phyloP scores from a whole-genome alignment of 1,139 yeast species.

The Meyerozyma elateridarum region DNA sequence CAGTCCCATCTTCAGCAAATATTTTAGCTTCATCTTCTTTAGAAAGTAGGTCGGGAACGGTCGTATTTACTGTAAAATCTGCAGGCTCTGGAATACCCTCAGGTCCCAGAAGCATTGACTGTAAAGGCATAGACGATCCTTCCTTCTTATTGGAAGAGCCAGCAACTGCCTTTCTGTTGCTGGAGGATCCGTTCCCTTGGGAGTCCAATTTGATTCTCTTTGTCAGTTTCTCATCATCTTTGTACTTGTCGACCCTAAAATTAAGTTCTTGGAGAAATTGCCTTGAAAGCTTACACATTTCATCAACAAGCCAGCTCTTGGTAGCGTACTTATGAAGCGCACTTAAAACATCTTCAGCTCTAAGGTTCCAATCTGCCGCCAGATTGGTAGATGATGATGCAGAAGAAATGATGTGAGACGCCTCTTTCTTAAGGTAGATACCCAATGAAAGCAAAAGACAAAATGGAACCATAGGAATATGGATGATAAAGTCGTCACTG shows the following conservation, averaged over 20 bases:
- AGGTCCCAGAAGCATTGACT: not conserved
- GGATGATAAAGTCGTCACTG: constrained; percentile 17
- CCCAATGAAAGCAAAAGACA: constrained; percentile 22
- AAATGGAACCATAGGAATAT: constrained; percentile 28
- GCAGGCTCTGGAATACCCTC: not conserved
- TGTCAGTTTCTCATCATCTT: constrained; percentile 4
- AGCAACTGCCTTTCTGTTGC: too few relatives aligned
- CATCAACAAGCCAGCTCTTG: constrained; percentile 30
- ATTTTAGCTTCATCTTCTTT: not conserved
- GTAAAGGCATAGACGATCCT: not conserved
- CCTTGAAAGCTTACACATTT: constrained; percentile 20
- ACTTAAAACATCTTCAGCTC: constrained; percentile 18
- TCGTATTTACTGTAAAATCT: not conserved
- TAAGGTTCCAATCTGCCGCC: constrained; percentile 7
- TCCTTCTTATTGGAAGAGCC: not conserved
- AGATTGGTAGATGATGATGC: constrained; percentile 3
- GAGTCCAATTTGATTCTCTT: not conserved
- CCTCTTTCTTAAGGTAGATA: constrained; percentile 14
- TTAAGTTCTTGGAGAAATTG: constrained; percentile 20
- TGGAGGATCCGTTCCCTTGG: too few relatives aligned
- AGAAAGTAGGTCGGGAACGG: too few relatives aligned
- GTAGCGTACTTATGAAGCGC: constrained; percentile 19
- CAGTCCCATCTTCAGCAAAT: not conserved
- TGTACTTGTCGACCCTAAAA: constrained; percentile 9
- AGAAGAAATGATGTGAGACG: constrained; percentile 5